A percentile compares a stretch with the other conserved stretches of the same genome.
phyloP scores from a whole-genome alignment of 768 basidiomycete genomes.

The Amanita pseudoporphyria region DNA sequence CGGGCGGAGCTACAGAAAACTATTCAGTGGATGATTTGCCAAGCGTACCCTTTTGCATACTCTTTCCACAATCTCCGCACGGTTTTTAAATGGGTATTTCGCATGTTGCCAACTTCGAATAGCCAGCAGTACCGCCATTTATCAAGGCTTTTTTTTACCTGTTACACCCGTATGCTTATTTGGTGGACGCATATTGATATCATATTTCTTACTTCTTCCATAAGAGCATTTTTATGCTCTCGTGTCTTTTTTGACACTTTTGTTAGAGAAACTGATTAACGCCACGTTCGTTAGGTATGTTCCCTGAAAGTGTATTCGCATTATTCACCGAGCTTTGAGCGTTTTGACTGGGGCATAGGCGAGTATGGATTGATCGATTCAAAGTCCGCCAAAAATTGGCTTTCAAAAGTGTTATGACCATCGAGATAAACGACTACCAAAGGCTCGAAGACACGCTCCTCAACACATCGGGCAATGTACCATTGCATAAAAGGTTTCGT shows the following conservation, averaged over 20 bases:
- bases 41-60: slow-evolving; percentile 29
- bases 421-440: slow-evolving; percentile 44
- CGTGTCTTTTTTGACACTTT: slow-evolving; percentile 91
- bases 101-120: slow-evolving; percentile 92
- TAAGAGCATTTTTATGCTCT: slow-evolving; percentile 79
- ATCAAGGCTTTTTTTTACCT: slow-evolving; percentile 79
- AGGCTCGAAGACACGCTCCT: slow-evolving; percentile 70
- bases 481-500: slow-evolving; percentile 82
- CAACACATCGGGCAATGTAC: slow-evolving; percentile 60
- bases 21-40: background rate
- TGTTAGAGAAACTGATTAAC: slow-evolving; percentile 70
- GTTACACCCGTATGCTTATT: background rate
- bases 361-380: slow-evolving; percentile 19
- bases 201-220: slow-evolving; percentile 43
- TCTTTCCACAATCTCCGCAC: slow-evolving; percentile 92
- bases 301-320: slow-evolving; percentile 5
- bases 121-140: slow-evolving; percentile 96
- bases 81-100: slow-evolving; percentile 90
- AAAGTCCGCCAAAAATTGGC: slow-evolving; percentile 42
- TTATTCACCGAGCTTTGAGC: slow-evolving; percentile 74
- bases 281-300: slow-evolving; percentile 9
- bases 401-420: slow-evolving; percentile 22
- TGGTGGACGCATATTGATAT: background rate
- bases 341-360: slow-evolving; percentile 84
- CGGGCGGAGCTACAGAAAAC: slow-evolving; percentile 57